Evolutionary conservation across 1,139 yeast genomes (phyloP), one percentile per base, ranked within the genome.

Genomic region (Kurtzmaniella quercitrusa): DNA sequence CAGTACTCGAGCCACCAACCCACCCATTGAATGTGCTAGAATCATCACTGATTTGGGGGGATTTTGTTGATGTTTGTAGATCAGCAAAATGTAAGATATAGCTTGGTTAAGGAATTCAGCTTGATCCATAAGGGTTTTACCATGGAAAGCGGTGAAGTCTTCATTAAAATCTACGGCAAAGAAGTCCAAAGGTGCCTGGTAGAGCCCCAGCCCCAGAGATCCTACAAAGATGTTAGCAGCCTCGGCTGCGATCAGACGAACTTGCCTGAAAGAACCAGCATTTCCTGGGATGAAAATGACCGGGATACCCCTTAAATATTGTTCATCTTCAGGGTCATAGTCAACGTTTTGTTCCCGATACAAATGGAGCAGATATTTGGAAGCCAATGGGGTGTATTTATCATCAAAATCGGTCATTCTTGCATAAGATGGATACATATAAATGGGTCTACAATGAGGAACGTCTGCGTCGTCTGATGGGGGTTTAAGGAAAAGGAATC

Each of bases 11-110:
- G 96, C 85, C 1, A 91, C 97, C 15, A 91, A 79, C 3, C 98
- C 98, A 33, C 98, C 98, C 98, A 91, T 91, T 1, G 98, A 93
- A 65, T 94, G 99, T 1, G 90, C 97, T 3, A 94, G 58, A 0
- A 94, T 59, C 0, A 91, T 78, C 4, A 94, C 96, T 0, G 96
- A 84, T 29, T 66, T 66, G 0, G 96, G 95, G 11, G 68, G 69
- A 31, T 55, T 45, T 37, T 50, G 46, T 15, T 53, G 49, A 21
- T 53, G 45, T 21, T 66, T 58, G 56, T 93, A 93, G 10, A 93
- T 65, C 3, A 79, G 76, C 16, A 93, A 66, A 18, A 93, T 90
- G 58, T 82, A 90, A 36, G 67, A 63, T 5, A 93, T 72, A 0
- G 97, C 98, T 52, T 91, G 97, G 57, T 94, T 93, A 47, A 88